phyloP scores from a whole-genome alignment of 2,329 filamentous ascomycete genomes.

The Penicillium nordicum region DNA sequence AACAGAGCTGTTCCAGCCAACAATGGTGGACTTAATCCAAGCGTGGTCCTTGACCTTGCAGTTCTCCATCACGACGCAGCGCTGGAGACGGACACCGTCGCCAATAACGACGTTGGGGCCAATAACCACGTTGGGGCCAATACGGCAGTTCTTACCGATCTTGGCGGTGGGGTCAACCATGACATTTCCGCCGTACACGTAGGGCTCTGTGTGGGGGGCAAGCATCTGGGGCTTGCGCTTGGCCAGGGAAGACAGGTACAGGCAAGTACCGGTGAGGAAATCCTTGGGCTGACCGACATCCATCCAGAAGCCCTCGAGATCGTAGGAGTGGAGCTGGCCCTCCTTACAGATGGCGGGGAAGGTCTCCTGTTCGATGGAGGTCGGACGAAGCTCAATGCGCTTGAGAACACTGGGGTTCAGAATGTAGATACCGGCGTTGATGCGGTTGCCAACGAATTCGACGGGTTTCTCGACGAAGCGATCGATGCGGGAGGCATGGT shows the following conservation, averaged over 20 bases:
- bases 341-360: conserved; percentile 93
- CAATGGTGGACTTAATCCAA: conserved; percentile 98
- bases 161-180: conserved; percentile 90
- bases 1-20: conserved; percentile 96
- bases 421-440: conserved; percentile 98
- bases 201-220: conserved; percentile 68
- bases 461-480: conserved; percentile 99
- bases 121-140: conserved; percentile 95
- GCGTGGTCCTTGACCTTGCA: conserved; percentile 98
- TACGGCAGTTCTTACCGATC: conserved; percentile 97
- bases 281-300: conserved; percentile 98
- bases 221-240: conserved; percentile 88
- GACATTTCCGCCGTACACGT: conserved; percentile 89
- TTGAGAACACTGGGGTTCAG: conserved; percentile 86
- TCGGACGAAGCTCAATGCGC: conserved; percentile 92
- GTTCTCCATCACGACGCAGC: conserved; percentile 82
- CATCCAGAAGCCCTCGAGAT: conserved; percentile 99
- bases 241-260: conserved; percentile 88
- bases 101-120: conserved; percentile 89
- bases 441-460: conserved; percentile 96
- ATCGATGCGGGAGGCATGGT: conserved; percentile 86
- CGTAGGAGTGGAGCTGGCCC: conserved; percentile 89
- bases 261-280: conserved; percentile 91
- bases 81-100: conserved; percentile 89
- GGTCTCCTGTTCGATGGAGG: conserved; percentile 97